Base-by-base conservation (phyloP, 2,329 filamentous ascomycete genomes). In the Trichophyton schoenleinii region DNA sequence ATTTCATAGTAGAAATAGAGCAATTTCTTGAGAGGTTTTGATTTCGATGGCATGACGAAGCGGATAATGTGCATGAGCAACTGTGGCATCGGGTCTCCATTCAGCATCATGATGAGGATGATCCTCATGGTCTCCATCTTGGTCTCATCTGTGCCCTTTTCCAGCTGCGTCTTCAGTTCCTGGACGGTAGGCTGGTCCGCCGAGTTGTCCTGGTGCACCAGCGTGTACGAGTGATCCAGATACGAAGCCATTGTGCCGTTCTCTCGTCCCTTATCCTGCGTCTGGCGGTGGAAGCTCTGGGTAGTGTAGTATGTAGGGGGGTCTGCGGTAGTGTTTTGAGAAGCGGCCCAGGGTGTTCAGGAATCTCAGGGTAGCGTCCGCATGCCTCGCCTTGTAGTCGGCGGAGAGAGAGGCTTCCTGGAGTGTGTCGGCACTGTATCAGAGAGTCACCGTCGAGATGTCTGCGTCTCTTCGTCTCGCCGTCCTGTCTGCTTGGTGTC, bases 1-100 rank as follows among this genome's bases (percentile, higher is more conserved):
- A 97, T 94, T 78, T 99, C 94, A 74, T 97, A 96, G 80, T 99
- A 99, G 76, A 99, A 94, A 78, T 99, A 99, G 61, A 99, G 83
- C 64, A 99, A 83, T 80, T 99, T 99, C 84, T 99, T 99, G 70
- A 99, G 80, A 48, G 87, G 80, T 79, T 99, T 99, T 76, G 88
- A 90, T 80, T 95, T 96, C 65, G 91, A 96, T 13, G 94, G 94
- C 94, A 99, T 99, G 69, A 99, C 91, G 74, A 99, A 99, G 74
- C 94, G 90, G 75, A 99, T 99, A 72, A 99, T 99, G 79, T 97
- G 94, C 94, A 99, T 99, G 69, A 99, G 85, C 20, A 99, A 82
- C 68, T 91, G 87, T 28, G 91, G 88, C 87, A 99, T 94, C 46
- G 94, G 87, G 72, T 99, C 92, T 68, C 94, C 94, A 74, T 97